Base-by-base conservation (phyloP, 352 stramenopile species). In the Phytophthora melonis region DNA sequence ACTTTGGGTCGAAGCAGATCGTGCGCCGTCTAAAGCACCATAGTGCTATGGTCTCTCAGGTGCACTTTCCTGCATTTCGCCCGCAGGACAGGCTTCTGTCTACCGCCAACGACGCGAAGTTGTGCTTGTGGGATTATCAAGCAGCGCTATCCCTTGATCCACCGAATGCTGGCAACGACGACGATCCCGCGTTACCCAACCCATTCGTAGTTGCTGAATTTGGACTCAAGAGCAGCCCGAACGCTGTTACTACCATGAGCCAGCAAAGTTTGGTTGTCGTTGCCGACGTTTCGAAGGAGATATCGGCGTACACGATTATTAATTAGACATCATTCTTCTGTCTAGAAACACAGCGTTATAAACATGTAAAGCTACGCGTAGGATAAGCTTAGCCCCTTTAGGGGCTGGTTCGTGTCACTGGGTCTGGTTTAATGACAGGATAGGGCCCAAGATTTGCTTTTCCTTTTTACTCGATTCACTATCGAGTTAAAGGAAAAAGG, bases 121-220 rank as follows among this genome's bases (percentile, higher is more conserved):
- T 94, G 54, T 87, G 76, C 58, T 63, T 94, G 0, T 94, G 87
- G 77, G 77, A 93, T 63, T 92, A 91, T 63, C 23, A 70, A 19
- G 56, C 70, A 34, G 82, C 80, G 3, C 45, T 91, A 5, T 77
- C 63, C 1, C 23, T 70, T 30, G 72, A 85, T 32, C 64, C 57
- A 8, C 32, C 32, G 11, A 53, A 60, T 34, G 43, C 21, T 25
- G 47, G 11, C 9, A 47, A 72, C 5, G 61, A 80, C 18, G 69
- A 79, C 8, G 58, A 69, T 8, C 49, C 53, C 0, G 65, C 58
- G 8, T 50, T 58, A n/a, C 61, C 63, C 4, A 82, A 80, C 32
- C 49, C 77, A 18, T 79, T 86, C 16, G 62, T 93, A 5, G 73
- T 91, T 21, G 81, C 82, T 27, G 81, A 86, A 32, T 88, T 90